A percentile compares a stretch with the other conserved stretches of the same genome.
Evolutionary conservation across 768 basidiomycete species (phyloP).

Genomic region (Termitomyces sp.): DNA sequence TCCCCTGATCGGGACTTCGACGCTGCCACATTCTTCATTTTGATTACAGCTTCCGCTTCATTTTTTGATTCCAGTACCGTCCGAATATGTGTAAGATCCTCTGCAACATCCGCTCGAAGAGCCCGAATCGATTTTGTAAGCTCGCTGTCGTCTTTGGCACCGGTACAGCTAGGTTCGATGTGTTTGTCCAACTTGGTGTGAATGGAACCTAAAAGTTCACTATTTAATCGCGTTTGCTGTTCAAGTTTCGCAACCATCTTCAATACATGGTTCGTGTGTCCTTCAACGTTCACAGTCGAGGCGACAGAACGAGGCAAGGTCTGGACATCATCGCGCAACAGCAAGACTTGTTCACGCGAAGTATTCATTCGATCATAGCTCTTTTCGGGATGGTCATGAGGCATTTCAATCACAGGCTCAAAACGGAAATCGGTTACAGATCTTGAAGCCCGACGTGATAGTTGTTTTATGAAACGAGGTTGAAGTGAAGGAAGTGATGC

Average conservation of each 20-base stretch:
- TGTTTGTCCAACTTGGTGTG: conserved; percentile 1
- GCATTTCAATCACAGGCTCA: conserved; percentile 5
- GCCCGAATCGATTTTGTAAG: conserved; percentile 5
- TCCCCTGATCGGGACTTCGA: not conserved
- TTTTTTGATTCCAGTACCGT: not conserved
- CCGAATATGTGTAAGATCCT: conserved; percentile 5
- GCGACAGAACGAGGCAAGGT: conserved; percentile 9
- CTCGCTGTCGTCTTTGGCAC: not conserved
- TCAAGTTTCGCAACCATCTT: conserved; percentile 11
- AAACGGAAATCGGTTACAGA: not conserved
- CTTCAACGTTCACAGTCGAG: not conserved
- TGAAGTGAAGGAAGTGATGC: not conserved
- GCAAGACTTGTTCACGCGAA: conserved; percentile 9
- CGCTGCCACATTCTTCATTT: conserved; percentile 10
- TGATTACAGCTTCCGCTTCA: not conserved
- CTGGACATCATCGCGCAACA: conserved; percentile 11
- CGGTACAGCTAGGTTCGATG: not conserved
- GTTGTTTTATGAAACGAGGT: not conserved
- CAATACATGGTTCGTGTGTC: conserved; percentile 1
- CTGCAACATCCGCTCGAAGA: conserved; percentile 3
- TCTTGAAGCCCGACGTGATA: not conserved
- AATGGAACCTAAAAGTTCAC: conserved; percentile 5
- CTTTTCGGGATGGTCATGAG: conserved; percentile 7
- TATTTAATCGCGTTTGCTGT: conserved; percentile 5
- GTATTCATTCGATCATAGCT: conserved; percentile 1